Evolutionary conservation across 495 filamentous ascomycete species (phyloP).

Genomic region (Hyphodiscus hymeniophilus): DNA sequence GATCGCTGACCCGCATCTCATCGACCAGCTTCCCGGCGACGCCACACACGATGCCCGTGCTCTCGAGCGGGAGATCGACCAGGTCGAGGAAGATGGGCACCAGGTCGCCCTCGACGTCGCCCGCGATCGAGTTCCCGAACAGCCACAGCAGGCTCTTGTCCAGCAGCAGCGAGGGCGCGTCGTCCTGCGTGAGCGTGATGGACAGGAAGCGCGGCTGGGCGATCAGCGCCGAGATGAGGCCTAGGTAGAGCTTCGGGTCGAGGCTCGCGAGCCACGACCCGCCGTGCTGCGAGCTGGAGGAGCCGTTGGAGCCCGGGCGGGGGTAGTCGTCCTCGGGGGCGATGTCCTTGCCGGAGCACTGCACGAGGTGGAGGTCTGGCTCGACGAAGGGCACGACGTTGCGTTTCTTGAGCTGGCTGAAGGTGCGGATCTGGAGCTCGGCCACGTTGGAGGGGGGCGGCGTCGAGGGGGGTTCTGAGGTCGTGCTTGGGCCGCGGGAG

Average conservation of each 20-base stretch:
- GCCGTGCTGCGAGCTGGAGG: too few relatives aligned
- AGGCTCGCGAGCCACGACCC: conserved; percentile 43
- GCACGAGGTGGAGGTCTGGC: conserved; percentile 59
- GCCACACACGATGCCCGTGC: conserved; percentile 89
- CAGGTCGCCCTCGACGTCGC: conserved; percentile 69
- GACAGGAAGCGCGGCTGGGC: conserved; percentile 73
- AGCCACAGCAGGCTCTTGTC: conserved; percentile 63
- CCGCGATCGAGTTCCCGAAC: conserved; percentile 64
- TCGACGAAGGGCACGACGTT: conserved; percentile 68
- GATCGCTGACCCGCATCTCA: conserved; percentile 28
- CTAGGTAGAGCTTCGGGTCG: conserved; percentile 57
- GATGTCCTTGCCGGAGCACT: conserved; percentile 61
- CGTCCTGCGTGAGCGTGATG: conserved; percentile 74
- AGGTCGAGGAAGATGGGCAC: conserved; percentile 89
- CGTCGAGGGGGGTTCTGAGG: conserved; percentile 50
- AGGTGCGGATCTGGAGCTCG: conserved; percentile 78
- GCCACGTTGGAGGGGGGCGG: conserved; percentile 68
- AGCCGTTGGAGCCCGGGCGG: not conserved
- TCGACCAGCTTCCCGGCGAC: conserved; percentile 72
- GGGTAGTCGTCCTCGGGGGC: conserved; percentile 9
- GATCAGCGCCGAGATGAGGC: conserved; percentile 60
- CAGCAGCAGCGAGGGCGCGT: conserved; percentile 75
- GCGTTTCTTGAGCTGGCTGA: conserved; percentile 62
- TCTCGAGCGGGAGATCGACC: conserved; percentile 71
- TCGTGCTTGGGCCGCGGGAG: conserved; percentile 37